These are phyloP conservation scores for Eucommia ulmoides DNA, from an alignment of 257 asterid species.

Conservation along the genomic window DNA sequence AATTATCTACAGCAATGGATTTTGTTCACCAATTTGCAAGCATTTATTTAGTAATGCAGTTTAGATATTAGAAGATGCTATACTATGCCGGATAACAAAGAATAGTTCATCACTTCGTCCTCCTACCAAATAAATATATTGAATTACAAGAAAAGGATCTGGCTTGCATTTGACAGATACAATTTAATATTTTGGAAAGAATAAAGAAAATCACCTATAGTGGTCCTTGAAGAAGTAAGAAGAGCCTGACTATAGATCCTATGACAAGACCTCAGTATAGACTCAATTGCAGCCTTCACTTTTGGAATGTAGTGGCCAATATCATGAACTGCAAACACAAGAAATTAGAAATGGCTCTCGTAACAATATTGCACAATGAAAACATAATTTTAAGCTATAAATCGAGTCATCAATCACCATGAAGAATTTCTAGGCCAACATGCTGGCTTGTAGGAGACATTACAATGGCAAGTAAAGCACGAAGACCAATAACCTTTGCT, in stretches of 20 bases:
- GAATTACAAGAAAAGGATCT: not conserved
- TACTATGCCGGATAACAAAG: too few relatives aligned
- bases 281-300: conserved; percentile 94
- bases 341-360: too few relatives aligned
- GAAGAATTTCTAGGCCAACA: conserved; percentile 94
- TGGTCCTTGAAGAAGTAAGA: conserved; percentile 93
- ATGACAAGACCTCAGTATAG: conserved; percentile 86
- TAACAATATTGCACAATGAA: too few relatives aligned
- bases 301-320: conserved; percentile 96
- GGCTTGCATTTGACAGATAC: not conserved
- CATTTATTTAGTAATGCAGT: too few relatives aligned
- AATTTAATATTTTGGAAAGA: not conserved
- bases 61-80: too few relatives aligned
- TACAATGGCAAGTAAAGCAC: conserved; percentile 97
- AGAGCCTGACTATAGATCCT: conserved; percentile 83
- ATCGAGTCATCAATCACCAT: conserved; percentile 43
- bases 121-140: not conserved
- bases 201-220: conserved; percentile 41
- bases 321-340: conserved; percentile 72
- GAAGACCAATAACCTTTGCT: conserved; percentile 97
- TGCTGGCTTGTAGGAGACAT: conserved; percentile 92
- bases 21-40: too few relatives aligned
- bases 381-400: too few relatives aligned
- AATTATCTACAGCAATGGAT: too few relatives aligned
- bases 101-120: too few relatives aligned